Percentiles rank a stretch among this genome's conserved stretches.
These are phyloP conservation scores for Linnemannia hyalina DNA, from an alignment of 192 early-diverging fungal species.

Conservation along the genomic window DNA sequence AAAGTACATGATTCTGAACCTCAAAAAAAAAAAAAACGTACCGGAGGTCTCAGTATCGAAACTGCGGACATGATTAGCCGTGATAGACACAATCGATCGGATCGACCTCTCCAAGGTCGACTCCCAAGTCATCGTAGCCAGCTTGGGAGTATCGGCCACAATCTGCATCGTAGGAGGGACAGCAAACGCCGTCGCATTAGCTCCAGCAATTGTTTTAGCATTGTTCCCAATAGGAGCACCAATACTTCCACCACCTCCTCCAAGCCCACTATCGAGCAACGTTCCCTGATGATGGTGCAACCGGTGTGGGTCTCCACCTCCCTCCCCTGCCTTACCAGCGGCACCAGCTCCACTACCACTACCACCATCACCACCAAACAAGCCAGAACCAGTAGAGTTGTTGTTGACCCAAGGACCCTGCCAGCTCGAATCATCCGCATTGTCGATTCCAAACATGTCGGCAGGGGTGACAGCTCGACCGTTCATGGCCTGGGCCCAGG, in stretches of 20 bases:
- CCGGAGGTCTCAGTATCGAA: constrained; percentile 86
- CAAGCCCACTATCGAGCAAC: neutral
- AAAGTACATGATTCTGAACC: neutral
- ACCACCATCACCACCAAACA: too few species aligned
- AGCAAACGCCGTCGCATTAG: neutral
- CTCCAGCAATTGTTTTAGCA: neutral
- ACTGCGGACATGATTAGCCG: constrained; percentile 80
- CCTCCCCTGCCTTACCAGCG: neutral
- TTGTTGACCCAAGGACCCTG: constrained; percentile 15
- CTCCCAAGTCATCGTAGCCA: constrained; percentile 69
- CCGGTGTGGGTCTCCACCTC: neutral
- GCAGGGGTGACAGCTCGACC: constrained; percentile 37
- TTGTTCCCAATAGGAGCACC: constrained; percentile 3
- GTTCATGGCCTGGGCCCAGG: constrained; percentile 54
- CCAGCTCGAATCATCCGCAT: constrained; percentile 27
- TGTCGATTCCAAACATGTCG: constrained; percentile 31
- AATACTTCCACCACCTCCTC: constrained; percentile 15
- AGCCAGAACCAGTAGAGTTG: neutral
- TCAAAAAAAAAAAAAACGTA: constrained; percentile 42
- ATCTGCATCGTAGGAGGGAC: neutral
- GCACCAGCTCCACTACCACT: neutral
- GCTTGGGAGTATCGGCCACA: constrained; percentile 21
- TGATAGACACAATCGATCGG: constrained; percentile 83
- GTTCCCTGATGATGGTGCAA: constrained; percentile 26
- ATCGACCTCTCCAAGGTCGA: constrained; percentile 78